phyloP scores from a whole-genome alignment of 148 eudicot species.

The Talinum fruticosum region DNA sequence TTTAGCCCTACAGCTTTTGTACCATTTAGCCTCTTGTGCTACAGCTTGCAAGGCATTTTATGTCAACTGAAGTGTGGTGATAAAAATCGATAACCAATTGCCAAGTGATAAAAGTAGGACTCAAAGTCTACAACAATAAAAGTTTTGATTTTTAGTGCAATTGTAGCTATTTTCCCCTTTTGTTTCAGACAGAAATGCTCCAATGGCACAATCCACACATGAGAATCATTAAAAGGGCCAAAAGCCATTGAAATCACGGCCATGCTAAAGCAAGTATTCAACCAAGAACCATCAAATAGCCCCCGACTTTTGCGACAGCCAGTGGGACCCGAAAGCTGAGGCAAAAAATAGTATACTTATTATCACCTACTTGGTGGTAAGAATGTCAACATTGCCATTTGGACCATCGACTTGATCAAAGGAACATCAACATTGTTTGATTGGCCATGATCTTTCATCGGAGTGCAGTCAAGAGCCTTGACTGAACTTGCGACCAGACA shows the following conservation, averaged over 20 bases:
- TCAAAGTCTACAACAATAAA: too few species aligned
- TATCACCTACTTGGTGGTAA: neutral
- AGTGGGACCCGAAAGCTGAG: neutral
- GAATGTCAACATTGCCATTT: neutral
- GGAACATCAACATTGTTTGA: neutral
- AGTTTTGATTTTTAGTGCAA: too few species aligned
- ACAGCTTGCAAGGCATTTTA: too few species aligned
- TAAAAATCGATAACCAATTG: too few species aligned
- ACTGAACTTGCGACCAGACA: slow-evolving; percentile 40
- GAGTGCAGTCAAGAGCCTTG: slow-evolving; percentile 14
- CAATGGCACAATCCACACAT: neutral
- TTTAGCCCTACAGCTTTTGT: too few species aligned
- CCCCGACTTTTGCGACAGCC: neutral
- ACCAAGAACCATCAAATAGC: neutral
- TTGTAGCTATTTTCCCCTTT: neutral
- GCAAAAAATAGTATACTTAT: too few species aligned
- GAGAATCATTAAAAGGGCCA: neutral
- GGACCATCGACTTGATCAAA: neutral
- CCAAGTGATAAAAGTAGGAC: too few species aligned
- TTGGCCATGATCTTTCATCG: neutral
- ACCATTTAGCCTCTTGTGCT: too few species aligned
- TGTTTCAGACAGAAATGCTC: neutral
- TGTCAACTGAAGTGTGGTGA: too few species aligned
- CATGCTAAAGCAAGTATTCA: neutral
- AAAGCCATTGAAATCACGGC: neutral